phyloP scores from a whole-genome alignment of 164 flowering plant species.

The Buxus sempervirens region DNA sequence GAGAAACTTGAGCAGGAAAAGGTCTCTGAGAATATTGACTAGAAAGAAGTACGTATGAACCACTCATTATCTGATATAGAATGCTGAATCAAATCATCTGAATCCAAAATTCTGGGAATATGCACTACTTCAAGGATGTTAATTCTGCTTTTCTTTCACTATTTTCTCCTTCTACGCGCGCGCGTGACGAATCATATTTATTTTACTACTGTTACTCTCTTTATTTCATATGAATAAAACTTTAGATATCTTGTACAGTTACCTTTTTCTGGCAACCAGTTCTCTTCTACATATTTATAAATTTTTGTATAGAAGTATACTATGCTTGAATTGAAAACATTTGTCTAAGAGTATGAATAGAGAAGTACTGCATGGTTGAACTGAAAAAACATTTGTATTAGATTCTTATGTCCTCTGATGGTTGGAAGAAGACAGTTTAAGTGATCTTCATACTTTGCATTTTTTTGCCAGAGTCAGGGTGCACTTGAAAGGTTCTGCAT shows the following conservation, averaged over 20 bases:
- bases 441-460: no score
- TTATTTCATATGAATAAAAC: neutral
- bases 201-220: neutral
- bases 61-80: neutral
- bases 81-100: neutral
- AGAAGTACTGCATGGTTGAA: no score
- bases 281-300: neutral
- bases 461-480: no score
- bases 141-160: neutral
- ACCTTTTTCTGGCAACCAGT: neutral
- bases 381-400: no score
- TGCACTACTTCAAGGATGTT: neutral
- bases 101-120: neutral
- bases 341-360: no score
- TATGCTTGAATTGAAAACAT: neutral
- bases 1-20: constrained; percentile 56
- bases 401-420: no score
- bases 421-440: no score
- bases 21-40: constrained; percentile 10
- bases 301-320: neutral
- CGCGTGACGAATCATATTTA: no score
- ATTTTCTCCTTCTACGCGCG: no score
- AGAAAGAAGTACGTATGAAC: neutral
- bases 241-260: neutral
- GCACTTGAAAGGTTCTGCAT: no score